Evolutionary conservation across 2,329 filamentous ascomycete species (phyloP).

Genomic region (Fusarium concolor): DNA sequence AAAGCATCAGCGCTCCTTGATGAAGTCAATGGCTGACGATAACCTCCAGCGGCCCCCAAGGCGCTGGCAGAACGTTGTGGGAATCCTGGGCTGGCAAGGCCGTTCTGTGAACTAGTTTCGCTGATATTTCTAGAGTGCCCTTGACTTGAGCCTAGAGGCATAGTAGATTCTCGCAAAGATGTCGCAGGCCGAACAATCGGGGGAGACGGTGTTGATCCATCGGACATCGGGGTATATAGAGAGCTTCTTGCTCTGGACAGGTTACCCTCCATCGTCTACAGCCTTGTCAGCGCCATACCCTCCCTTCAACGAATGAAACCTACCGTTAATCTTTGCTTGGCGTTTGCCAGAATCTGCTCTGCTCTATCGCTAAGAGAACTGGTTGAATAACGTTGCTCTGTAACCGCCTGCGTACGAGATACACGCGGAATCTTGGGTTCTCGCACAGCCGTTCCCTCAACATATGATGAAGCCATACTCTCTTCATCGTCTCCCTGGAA

Average conservation of each 20-base stretch:
- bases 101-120: constrained; percentile 46
- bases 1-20: constrained; percentile 59
- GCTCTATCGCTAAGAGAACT: constrained; percentile 83
- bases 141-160: constrained; percentile 37
- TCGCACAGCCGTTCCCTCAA: constrained; percentile 57
- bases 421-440: constrained; percentile 25
- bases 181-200: constrained; percentile 52
- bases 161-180: constrained; percentile 38
- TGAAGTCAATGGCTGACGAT: constrained; percentile 61
- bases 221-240: constrained; percentile 61
- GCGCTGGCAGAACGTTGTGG: constrained; percentile 73
- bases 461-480: constrained; percentile 69
- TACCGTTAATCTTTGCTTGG: constrained; percentile 89
- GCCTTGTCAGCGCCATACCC: constrained; percentile 24
- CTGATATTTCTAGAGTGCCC: constrained; percentile 50
- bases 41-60: constrained; percentile 68
- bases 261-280: constrained; percentile 92
- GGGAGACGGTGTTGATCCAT: constrained; percentile 66
- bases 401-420: constrained; percentile 28
- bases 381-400: constrained; percentile 75
- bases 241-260: constrained; percentile 81
- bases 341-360: constrained; percentile 91
- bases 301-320: constrained; percentile 50
- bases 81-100: constrained; percentile 49
- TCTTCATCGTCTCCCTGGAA: constrained; percentile 77